Evolutionary conservation across 106 monocot species (phyloP), one percentile per base, ranked within the genome.

Genomic region (Ottelia alismoides): DNA sequence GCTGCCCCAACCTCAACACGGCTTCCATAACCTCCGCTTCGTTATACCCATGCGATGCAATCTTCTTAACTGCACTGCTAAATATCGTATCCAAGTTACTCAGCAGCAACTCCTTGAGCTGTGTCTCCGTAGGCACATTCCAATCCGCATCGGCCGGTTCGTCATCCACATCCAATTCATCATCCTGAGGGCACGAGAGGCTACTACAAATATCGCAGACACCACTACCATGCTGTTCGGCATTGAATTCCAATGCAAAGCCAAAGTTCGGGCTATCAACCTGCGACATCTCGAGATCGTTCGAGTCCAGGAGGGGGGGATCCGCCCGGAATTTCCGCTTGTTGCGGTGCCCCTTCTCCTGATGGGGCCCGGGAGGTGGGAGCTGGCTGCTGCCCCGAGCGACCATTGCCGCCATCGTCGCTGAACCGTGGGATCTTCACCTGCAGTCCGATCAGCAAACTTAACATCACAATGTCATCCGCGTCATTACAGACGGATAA

Each of bases 271-370:
- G 25, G 53, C 51, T 78, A 9, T 78, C 76, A 16, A 32, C 18
- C 19, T 54, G 69, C 2, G 57, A 28, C 21, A 55, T 57, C 26
- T 60, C 22, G 24, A 76, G 61, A 10, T 51, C 48, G 53, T 51
- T 57, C n/a, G 55, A 66, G 45, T 85, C 83, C 7, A 56, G 19
- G 0, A 64, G 35, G 20, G 81, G 74, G n/a, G 79, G 74, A 52
- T 94, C 94, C 28, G 80, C 81, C 10, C 88, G 67, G 27, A 81
- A 88, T 52, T 96, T 96, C 28, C 94, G 51, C 67, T 96, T 96
- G 64, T 89, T 85, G 35, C 81, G 72, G 53, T 70, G 85, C 6
- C 73, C 74, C 51, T 74, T 81, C 52, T 84, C 88, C 53, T 78
- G 81, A 55, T 78, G 49, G 27, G 77, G 51, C 11, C 65, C 60